Base-by-base conservation (phyloP, 805 yeast species). In the Sugiyamaella mastotermitis region DNA sequence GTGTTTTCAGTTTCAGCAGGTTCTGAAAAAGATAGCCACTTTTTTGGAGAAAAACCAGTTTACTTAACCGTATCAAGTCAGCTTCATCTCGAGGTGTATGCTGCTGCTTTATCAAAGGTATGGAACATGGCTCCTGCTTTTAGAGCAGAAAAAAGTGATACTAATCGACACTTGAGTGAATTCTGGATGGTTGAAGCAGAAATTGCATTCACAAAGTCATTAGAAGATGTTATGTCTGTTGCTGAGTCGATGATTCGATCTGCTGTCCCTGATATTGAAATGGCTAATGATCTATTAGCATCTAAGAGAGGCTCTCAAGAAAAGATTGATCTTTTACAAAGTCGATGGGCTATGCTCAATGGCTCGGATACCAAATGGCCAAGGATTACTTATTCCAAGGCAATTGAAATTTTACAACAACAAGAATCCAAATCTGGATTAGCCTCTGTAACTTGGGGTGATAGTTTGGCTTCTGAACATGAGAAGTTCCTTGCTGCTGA, bases 141-240 rank as follows among this genome's bases (percentile, higher is more conserved):
- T 57, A 68, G 99, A 46, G 97, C 98, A 0, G 99, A 92, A 54
- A 73, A 73, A 35, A 82, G 94, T 41, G 88, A 86, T 54, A 92
- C 99, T 0, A 83, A 78, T 51, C 70, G 98, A 36, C 99, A 92
- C 58, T 61, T 92, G 42, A 74, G 90, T 42, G 99, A 92, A 59
- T 92, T 92, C 58, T 92, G 97, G 97, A 88, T 92, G 97, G 61
- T 92, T 2, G 99, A 92, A 59, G 94, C 87, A 0, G 99, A 92
- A 56, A 60, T 86, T 15, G 78, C 85, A 6, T 83, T 83, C 57
- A 51, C 52, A 6, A 66, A 68, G 4, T 59, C 66, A 10, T 71
- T 88, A 5, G 53, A 56, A 3, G 81, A 80, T 43, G 60, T 92
- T 40, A 80, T 90, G 1, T 52, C 52, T 2, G 71, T 85, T 35